phyloP scores from a whole-genome alignment of 1,284 basidiomycete species.

The Coniferiporia weirii region DNA sequence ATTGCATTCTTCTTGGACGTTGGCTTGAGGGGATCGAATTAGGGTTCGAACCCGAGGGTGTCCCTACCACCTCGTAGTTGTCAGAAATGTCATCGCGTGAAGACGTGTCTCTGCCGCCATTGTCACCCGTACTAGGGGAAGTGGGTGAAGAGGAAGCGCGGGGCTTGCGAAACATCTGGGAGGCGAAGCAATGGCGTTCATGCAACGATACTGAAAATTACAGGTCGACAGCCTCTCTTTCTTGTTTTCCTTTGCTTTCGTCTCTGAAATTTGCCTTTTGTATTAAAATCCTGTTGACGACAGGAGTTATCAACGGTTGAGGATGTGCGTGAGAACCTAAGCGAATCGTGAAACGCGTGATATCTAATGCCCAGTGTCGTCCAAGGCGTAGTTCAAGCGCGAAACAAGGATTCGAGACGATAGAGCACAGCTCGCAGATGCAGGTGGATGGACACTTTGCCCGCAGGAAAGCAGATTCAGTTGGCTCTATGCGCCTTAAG shows the following conservation, averaged over 20 bases:
- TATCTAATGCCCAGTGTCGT: background rate
- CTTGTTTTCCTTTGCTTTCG: background rate
- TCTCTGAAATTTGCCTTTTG: background rate
- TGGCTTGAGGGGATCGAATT: background rate
- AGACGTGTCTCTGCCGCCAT: background rate
- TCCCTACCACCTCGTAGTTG: slow-evolving; percentile 12
- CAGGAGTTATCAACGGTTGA: background rate
- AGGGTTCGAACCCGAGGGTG: slow-evolving; percentile 9
- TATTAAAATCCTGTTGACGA: background rate
- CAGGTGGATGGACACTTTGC: background rate
- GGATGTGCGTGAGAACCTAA: background rate
- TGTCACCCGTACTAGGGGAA: slow-evolving; percentile 5
- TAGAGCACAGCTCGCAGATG: slow-evolving; percentile 10
- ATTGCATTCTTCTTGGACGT: slow-evolving; percentile 1
- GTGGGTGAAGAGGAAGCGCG: slow-evolving; percentile 10
- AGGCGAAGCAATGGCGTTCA: background rate
- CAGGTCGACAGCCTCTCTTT: background rate
- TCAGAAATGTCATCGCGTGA: slow-evolving; percentile 7
- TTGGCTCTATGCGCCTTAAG: background rate
- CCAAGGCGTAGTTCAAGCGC: slow-evolving; percentile 4
- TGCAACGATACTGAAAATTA: background rate
- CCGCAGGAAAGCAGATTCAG: background rate
- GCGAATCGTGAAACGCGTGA: background rate
- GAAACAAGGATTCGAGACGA: background rate
- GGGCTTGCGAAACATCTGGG: slow-evolving; percentile 6